Percentiles rank a stretch among this genome's conserved stretches.
Conservation (phyloP, 2,329 filamentous ascomycete genomes). For the Aspergillus ibericus region DNA sequence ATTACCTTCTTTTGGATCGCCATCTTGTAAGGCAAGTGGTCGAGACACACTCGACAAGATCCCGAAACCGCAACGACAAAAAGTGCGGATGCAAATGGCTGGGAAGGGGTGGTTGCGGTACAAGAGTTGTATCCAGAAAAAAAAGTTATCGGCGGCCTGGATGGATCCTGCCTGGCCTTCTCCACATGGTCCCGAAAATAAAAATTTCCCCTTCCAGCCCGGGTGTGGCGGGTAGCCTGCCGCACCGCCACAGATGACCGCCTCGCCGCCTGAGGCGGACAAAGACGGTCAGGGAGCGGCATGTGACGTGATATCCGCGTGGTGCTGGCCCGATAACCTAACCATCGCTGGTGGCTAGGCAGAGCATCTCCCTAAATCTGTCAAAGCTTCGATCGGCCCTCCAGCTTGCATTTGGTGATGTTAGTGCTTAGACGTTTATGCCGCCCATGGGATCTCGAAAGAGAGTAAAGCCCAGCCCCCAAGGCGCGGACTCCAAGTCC, state of each 20-base stretch:
- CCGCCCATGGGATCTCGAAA: slow-evolving; percentile 45
- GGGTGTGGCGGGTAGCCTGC: slow-evolving; percentile 13
- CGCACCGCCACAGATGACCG: neutral
- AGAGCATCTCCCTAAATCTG: neutral
- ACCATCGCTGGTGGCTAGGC: neutral
- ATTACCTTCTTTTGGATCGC: slow-evolving; percentile 88
- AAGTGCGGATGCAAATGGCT: slow-evolving; percentile 1
- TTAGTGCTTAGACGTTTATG: slow-evolving; percentile 33
- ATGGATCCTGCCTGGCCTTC: slow-evolving; percentile 5
- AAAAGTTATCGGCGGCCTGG: slow-evolving; percentile 27
- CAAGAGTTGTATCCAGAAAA: slow-evolving; percentile 11
- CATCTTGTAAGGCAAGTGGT: slow-evolving; percentile 57
- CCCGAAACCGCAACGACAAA: slow-evolving; percentile 17
- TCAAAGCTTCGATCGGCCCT: neutral
- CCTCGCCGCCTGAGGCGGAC: slow-evolving; percentile 14
- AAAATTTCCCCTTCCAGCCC: slow-evolving; percentile 15
- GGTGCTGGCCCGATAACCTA: slow-evolving; percentile 9
- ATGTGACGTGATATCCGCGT: slow-evolving; percentile 37
- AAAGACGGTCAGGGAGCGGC: slow-evolving; percentile 23
- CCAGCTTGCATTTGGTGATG: slow-evolving; percentile 32
- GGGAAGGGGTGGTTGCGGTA: slow-evolving; percentile 12
- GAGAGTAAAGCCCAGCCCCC: slow-evolving; percentile 44
- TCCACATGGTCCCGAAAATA: slow-evolving; percentile 15
- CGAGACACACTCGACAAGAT: slow-evolving; percentile 25
- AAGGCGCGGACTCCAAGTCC: slow-evolving; percentile 31